Evolutionary conservation across 345 rosid species (phyloP).

Genomic region (Physaria fendleri): DNA sequence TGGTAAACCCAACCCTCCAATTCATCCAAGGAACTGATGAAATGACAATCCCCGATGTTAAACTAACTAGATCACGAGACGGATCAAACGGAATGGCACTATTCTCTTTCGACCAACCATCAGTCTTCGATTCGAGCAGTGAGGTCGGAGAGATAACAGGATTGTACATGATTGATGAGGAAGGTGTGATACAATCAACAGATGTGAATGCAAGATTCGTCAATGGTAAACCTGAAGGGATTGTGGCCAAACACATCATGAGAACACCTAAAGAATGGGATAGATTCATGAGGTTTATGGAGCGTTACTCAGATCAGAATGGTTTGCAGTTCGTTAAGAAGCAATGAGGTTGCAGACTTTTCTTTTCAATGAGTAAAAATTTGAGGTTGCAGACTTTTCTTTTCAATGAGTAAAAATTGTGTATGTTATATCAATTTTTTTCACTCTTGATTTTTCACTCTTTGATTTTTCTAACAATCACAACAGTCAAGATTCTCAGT

Average conservation of each 20-base stretch:
- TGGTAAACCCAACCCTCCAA: slow-evolving; percentile 72
- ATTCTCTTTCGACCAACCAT: slow-evolving; percentile 75
- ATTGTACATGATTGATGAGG: slow-evolving; percentile 92
- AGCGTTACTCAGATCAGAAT: slow-evolving; percentile 75
- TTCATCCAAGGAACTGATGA: slow-evolving; percentile 94
- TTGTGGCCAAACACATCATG: slow-evolving; percentile 88
- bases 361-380: slow-evolving; percentile 18
- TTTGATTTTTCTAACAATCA: no score
- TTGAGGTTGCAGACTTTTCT: no score
- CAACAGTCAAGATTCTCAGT: no score
- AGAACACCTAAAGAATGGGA: slow-evolving; percentile 82
- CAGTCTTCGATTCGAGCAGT: slow-evolving; percentile 78
- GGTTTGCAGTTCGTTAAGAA: slow-evolving; percentile 82
- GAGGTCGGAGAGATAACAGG: slow-evolving; percentile 96
- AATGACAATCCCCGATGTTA: slow-evolving; percentile 73
- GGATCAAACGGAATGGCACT: slow-evolving; percentile 82
- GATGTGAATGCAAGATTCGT: slow-evolving; percentile 92
- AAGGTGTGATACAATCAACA: slow-evolving; percentile 84
- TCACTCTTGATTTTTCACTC: no score
- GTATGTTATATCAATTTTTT: no score
- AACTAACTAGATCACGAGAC: slow-evolving; percentile 79
- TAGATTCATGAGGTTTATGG: slow-evolving; percentile 97
- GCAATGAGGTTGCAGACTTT: slow-evolving; percentile 28
- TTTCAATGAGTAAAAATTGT: no score
- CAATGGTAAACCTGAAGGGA: slow-evolving; percentile 77